These are phyloP conservation scores for Cladosporium velox DNA, from an alignment of 2,329 filamentous ascomycete species.

Conservation along the genomic window DNA sequence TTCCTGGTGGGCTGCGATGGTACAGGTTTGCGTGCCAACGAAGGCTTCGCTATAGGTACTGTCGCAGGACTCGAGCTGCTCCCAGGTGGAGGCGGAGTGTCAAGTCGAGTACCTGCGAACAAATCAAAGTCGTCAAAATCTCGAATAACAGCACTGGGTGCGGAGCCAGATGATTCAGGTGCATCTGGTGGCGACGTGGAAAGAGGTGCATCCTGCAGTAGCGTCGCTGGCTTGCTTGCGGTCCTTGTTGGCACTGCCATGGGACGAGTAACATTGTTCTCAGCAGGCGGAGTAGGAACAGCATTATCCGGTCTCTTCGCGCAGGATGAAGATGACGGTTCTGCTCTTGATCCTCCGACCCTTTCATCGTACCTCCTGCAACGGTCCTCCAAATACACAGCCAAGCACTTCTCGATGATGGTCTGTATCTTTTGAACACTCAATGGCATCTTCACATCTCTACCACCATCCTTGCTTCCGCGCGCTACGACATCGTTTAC, in stretches of 20 bases:
- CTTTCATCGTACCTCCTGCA: constrained; percentile 28
- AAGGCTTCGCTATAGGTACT: constrained; percentile 16
- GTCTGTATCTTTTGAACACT: constrained; percentile 62
- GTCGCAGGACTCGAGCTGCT: constrained; percentile 12
- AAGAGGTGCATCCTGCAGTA: constrained; percentile 28
- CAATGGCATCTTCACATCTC: constrained; percentile 45
- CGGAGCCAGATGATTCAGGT: constrained; percentile 3
- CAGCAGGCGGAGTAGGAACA: constrained; percentile 9
- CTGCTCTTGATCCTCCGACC: background rate
- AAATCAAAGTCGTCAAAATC: constrained; percentile 32
- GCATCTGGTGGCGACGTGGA: constrained; percentile 32
- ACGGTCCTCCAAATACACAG: constrained; percentile 49
- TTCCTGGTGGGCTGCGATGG: constrained; percentile 34
- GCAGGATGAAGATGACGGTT: background rate
- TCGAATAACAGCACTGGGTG: constrained; percentile 29
- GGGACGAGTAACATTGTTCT: background rate
- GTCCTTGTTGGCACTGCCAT: background rate
- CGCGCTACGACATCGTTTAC: constrained; percentile 69
- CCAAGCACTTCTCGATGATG: constrained; percentile 59
- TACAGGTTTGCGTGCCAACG: constrained; percentile 30
- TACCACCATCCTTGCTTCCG: constrained; percentile 25
- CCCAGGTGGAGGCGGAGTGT: constrained; percentile 27
- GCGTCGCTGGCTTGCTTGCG: constrained; percentile 18
- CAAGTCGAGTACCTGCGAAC: constrained; percentile 28
- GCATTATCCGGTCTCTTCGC: background rate